Percentiles rank a stretch among this genome's conserved stretches.
Evolutionary conservation across 352 stramenopile genomes (phyloP).

Genomic region (Pilasporangium apinafurcum): DNA sequence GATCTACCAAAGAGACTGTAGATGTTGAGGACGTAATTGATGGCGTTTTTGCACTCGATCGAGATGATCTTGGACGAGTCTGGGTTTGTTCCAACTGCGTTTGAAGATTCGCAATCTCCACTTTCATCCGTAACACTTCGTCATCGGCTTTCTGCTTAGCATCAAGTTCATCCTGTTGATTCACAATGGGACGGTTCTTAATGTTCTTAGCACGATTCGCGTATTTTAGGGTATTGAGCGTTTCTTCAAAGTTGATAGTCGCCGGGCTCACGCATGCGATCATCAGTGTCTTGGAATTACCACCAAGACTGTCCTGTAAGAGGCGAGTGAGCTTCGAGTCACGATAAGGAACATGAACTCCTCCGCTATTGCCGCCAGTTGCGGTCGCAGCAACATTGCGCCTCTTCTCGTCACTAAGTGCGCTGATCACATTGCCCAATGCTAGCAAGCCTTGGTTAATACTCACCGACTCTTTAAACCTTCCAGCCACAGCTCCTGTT

Average conservation of each 20-base stretch:
- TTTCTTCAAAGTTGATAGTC: conserved; percentile 91
- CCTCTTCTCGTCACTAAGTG: conserved; percentile 88
- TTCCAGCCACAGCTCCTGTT: conserved; percentile 80
- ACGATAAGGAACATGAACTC: conserved; percentile 83
- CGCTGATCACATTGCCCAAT: conserved; percentile 94
- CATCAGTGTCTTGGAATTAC: conserved; percentile 89
- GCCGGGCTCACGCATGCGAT: conserved; percentile 83
- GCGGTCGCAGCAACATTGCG: conserved; percentile 11
- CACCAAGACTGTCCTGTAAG: conserved; percentile 82
- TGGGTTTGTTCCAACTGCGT: conserved; percentile 43
- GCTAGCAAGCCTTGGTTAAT: conserved; percentile 95
- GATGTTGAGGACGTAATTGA: not conserved
- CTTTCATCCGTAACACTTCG: conserved; percentile 65
- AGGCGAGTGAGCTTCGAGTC: conserved; percentile 90
- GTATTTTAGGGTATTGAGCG: conserved; percentile 97
- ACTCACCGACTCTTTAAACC: conserved; percentile 92
- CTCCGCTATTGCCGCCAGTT: conserved; percentile 11
- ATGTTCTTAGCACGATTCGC: conserved; percentile 99
- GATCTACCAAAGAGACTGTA: not conserved
- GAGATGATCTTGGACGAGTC: conserved; percentile 6
- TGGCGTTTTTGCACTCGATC: conserved; percentile 2
- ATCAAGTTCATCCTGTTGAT: conserved; percentile 63
- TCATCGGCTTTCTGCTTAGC: conserved; percentile 45
- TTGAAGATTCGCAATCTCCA: conserved; percentile 71
- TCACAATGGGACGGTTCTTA: conserved; percentile 98